Evolutionary conservation across 139 green algal genomes (phyloP).

Genomic region (Limnomonas spitsbergensis): DNA sequence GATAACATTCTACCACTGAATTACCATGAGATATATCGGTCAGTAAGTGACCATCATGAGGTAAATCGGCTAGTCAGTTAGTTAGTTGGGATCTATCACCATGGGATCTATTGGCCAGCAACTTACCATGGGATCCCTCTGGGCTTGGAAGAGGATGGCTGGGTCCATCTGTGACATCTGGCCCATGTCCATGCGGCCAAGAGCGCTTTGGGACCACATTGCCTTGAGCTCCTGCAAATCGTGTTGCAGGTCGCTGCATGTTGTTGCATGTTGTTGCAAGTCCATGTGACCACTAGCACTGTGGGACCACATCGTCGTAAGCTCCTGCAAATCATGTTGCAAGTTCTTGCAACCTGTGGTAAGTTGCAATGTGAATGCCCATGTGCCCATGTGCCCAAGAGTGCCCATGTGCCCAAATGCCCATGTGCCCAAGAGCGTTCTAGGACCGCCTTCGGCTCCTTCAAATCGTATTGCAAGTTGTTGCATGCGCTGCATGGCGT

Average conservation of each 20-base stretch:
- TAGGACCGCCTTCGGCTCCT: constrained; percentile 4
- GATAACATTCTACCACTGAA: too few relatives aligned
- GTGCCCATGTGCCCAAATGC: too few relatives aligned
- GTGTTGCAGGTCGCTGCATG: too few relatives aligned
- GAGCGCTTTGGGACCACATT: constrained; percentile 3
- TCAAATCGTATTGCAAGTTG: too few relatives aligned
- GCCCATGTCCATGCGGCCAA: constrained; percentile 8
- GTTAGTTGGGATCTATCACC: too few relatives aligned
- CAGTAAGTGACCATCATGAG: too few relatives aligned
- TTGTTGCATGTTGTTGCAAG: background rate
- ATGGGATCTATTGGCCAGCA: too few relatives aligned
- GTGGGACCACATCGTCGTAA: background rate
- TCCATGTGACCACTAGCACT: constrained; percentile 2
- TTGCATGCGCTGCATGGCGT: too few relatives aligned
- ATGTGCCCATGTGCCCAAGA: too few relatives aligned
- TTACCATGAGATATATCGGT: too few relatives aligned
- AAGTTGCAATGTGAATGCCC: background rate
- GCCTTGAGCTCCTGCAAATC: background rate
- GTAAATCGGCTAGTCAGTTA: too few relatives aligned
- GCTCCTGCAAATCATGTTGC: background rate
- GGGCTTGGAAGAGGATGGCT: constrained; percentile 17
- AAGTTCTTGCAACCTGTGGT: too few relatives aligned
- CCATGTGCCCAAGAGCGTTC: background rate
- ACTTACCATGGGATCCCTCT: constrained; percentile 30
- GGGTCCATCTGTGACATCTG: constrained; percentile 18